Evolutionary conservation across 495 filamentous ascomycete genomes (phyloP), one percentile per base, ranked within the genome.

Genomic region (Elaphomyces granulatus): DNA sequence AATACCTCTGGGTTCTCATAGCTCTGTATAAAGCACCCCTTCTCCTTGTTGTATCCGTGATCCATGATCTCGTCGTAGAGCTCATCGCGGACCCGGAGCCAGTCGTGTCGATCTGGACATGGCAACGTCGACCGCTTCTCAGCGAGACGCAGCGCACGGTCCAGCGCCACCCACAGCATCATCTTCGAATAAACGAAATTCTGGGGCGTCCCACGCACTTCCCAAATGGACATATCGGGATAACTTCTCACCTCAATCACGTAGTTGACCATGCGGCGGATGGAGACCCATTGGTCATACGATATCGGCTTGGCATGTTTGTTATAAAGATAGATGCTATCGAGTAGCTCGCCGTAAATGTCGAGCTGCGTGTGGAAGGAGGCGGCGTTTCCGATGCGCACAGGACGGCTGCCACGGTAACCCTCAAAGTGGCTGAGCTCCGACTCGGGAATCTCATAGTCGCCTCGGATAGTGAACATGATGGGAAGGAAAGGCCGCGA

Each of bases 201-300:
- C 50, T 83, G 77, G 53, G 77, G 75, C 44, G 74, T 62, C 33
- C 78, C 79, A 37, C 79, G 72, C 15, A 81, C 78, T 52, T 84
- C 80, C 80, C 80, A 83, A 48, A 84, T 83, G 12, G 76, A 80
- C 78, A 81, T 82, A 54, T 84, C 80, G 15, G 75, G 74, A 33
- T 77, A 66, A 55, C 59, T 39, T 23, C 61, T 54, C 21, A 68
- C 62, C 15, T 54, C 46, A 30, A 62, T 49, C n/a, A 69, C 64
- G 39, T 65, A 66, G 43, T 67, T 63, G 8, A 77, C 60, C 52
- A 79, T 70, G 36, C 74, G 67, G 15, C 74, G 66, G 21, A 79
- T 68, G 0, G 66, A 53, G 23, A 67, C 56, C 76, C 80, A 84
- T 42, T 77, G 73, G 41, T 84, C 80, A 64, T 79, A 84, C 30